A percentile compares a stretch with the other conserved stretches of the same genome.
Conservation (phyloP, 805 yeast genomes). For the Starmerella lactis-condensi region DNA sequence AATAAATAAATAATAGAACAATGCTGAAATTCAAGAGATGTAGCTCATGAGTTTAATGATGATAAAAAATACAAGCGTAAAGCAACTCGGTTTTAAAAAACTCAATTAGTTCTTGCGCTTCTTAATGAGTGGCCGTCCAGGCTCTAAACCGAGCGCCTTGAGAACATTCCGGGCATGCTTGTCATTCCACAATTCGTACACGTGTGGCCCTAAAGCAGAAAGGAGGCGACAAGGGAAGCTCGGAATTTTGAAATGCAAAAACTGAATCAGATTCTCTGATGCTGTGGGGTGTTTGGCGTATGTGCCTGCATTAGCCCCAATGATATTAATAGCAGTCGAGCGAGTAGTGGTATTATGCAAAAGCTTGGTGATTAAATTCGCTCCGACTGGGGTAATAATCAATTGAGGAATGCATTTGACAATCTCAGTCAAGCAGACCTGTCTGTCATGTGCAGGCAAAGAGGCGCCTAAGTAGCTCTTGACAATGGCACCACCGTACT, state of each 20-base stretch:
- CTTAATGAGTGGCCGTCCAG: no score
- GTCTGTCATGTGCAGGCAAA: slow-evolving; percentile 6
- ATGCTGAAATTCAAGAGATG: no score
- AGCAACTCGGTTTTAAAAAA: no score
- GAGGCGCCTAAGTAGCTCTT: slow-evolving; percentile 7
- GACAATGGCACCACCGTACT: slow-evolving; percentile 12
- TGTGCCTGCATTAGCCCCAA: slow-evolving; percentile 9
- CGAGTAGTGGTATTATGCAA: slow-evolving; percentile 9
- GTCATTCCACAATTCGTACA: slow-evolving; percentile 1
- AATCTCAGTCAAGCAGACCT: slow-evolving; percentile 9
- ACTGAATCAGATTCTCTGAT: slow-evolving; percentile 3
- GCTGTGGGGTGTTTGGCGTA: slow-evolving; percentile 11
- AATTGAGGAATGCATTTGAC: slow-evolving; percentile 3
- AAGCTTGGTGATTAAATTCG: slow-evolving; percentile 7
- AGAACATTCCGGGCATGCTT: slow-evolving; percentile 5
- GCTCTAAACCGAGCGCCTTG: slow-evolving; percentile 3
- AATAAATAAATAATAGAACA: no score
- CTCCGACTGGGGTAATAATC: slow-evolving; percentile 4
- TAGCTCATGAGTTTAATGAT: no score
- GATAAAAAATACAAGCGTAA: no score
- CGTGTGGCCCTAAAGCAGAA: slow-evolving; percentile 7
- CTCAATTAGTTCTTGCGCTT: no score
- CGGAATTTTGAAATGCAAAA: slow-evolving; percentile 13
- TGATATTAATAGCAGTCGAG: slow-evolving; percentile 8
- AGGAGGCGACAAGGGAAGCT: slow-evolving; percentile 13